Evolutionary conservation across 257 asterid genomes (phyloP), one percentile per base, ranked within the genome.

Genomic region (Lavandula angustifolia): DNA sequence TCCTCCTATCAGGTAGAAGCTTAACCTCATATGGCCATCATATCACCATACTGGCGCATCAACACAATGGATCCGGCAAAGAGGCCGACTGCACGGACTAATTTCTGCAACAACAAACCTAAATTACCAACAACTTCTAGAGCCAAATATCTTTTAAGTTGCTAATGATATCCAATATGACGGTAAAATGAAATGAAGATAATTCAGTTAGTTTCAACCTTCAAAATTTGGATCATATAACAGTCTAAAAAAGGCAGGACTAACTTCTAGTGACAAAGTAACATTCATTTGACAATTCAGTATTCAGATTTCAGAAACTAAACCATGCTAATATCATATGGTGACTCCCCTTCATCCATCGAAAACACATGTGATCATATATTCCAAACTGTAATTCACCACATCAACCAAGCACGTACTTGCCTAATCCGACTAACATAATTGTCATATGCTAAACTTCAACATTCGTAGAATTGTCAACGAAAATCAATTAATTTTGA

Each of bases 1-100:
- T 18, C 51, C 10, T 4, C 51, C 42, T 37, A 37, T 37, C 42
- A 37, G 9, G 9, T 34, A 38, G 60, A 52, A 66, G 60, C 49
- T 56, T 10, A 60, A 66, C 54, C 66, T 16, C 78, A 89, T 50
- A 84, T 74, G 68, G 89, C 88, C 98, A 91, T 91, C 71, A 86
- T 50, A 53, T 91, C 96, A 54, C 98, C 98, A 60, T 76, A 85
- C 32, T 84, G 74, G 75, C 96, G 88, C 96, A 91, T 88, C 17
- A 91, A 49, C 71, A 91, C 60, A 34, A 91, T 82, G 62, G 96
- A 83, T 33, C 95, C 96, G 59, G 85, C 96, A 76, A 92, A 92
- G 14, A 92, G 80, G 48, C 91, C 95, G 0, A 69, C 70, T 22
- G 96, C 96, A 5, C 95, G 84, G n/a, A 85, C 76, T 72, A 92